Evolutionary conservation across 352 stramenopile species (phyloP).

Genomic region (Globisporangium polare): DNA sequence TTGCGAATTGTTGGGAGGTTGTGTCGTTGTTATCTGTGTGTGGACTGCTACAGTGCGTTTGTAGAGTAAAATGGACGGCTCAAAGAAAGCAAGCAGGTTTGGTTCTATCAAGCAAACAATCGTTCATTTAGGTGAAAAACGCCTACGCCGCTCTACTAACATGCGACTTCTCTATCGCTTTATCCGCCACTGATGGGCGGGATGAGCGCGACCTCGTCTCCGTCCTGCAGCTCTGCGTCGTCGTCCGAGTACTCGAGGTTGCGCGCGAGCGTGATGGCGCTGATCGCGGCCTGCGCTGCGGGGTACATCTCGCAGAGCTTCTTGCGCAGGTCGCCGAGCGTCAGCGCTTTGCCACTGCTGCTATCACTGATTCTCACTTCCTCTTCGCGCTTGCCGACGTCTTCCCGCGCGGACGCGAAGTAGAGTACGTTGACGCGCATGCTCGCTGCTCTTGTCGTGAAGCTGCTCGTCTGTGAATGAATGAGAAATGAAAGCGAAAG

Average conservation of each 20-base stretch:
- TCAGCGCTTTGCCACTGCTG: conserved; percentile 10
- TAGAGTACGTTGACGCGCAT: conserved; percentile 76
- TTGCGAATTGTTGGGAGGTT: neutral
- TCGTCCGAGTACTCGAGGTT: conserved; percentile 74
- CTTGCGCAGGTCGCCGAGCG: conserved; percentile 37
- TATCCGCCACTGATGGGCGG: conserved; percentile 74
- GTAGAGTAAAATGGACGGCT: conserved; percentile 5
- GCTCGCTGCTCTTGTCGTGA: neutral
- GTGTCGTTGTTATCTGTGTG: neutral
- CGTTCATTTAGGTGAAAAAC: conserved; percentile 9
- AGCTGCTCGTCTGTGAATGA: neutral
- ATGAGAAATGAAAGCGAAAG: neutral
- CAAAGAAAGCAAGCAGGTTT: neutral
- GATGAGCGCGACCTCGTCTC: conserved; percentile 81
- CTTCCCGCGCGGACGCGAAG: conserved; percentile 75
- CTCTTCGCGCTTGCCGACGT: conserved; percentile 69
- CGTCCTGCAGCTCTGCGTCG: conserved; percentile 41
- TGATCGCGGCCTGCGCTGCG: conserved; percentile 34
- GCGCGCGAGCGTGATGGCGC: conserved; percentile 56
- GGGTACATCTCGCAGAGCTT: conserved; percentile 51
- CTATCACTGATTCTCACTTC: conserved; percentile 31
- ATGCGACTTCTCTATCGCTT: neutral
- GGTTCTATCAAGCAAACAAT: conserved; percentile 4
- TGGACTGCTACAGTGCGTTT: neutral
- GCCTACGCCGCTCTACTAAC: neutral